These are phyloP conservation scores for Chamaenerion angustifolium DNA, from an alignment of 345 rosid genomes.

Conservation along the genomic window DNA sequence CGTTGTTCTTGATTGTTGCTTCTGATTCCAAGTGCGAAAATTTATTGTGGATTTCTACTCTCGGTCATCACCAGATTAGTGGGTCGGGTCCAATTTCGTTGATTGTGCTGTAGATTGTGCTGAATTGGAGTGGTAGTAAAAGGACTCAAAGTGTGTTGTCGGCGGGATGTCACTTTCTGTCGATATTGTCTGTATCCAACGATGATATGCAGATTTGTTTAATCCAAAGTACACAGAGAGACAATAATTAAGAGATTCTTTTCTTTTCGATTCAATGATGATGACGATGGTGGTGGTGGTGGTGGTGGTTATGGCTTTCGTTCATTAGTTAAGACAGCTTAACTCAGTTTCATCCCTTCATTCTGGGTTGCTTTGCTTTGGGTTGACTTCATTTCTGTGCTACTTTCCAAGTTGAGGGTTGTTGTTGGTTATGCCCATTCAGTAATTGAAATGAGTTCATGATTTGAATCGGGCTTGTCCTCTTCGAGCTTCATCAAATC, in stretches of 20 bases:
- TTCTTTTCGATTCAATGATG: background rate
- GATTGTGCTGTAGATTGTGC: background rate
- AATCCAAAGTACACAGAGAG: conserved; percentile 22
- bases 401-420: background rate
- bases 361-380: too few species aligned
- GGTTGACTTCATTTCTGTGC: conserved; percentile 3
- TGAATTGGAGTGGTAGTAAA: conserved; percentile 5
- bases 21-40: too few species aligned
- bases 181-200: too few species aligned
- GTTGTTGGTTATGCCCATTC: conserved; percentile 6
- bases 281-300: too few species aligned
- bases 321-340: background rate
- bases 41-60: background rate
- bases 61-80: conserved; percentile 11
- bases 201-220: too few species aligned
- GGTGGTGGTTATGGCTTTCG: too few species aligned
- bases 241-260: background rate
- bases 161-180: conserved; percentile 82
- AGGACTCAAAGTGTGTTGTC: conserved; percentile 36
- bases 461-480: conserved; percentile 9
- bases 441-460: conserved; percentile 20
- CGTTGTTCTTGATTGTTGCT: too few species aligned
- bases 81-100: conserved; percentile 11
- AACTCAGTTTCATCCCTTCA: background rate
- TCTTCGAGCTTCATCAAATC: conserved; percentile 13